Conservation (phyloP, 176 grass and related monocot species). For the Elymus sibiricus region DNA sequence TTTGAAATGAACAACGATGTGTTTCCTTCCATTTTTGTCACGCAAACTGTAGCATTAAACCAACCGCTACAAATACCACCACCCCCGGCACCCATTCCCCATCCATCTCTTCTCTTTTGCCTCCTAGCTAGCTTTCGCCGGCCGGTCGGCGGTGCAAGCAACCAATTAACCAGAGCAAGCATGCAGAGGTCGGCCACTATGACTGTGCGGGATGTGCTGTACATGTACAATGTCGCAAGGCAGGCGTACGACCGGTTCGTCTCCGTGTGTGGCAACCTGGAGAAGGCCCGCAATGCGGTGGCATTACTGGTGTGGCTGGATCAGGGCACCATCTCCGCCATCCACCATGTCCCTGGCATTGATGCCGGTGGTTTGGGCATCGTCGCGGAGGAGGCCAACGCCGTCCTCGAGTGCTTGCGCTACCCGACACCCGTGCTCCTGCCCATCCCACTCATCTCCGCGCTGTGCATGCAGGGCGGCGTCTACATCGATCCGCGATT, state of each 20-base stretch:
- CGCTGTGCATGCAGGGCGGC: too few species aligned
- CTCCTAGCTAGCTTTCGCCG: neutral
- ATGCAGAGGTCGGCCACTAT: neutral
- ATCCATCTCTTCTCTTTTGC: neutral
- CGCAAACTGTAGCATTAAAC: neutral
- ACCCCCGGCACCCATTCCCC: neutral
- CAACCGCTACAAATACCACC: neutral
- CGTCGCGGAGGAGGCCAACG: constrained; percentile 29
- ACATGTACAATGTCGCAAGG: too few species aligned
- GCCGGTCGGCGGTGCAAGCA: too few species aligned
- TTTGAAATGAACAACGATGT: too few species aligned
- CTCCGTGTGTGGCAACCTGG: neutral
- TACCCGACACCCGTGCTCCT: too few species aligned
- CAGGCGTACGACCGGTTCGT: constrained; percentile 51
- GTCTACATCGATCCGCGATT: too few species aligned
- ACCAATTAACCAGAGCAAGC: too few species aligned
- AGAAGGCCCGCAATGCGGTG: constrained; percentile 44
- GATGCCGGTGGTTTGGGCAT: neutral
- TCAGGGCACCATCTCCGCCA: constrained; percentile 10
- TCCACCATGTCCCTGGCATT: neutral
- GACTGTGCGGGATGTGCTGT: constrained; percentile 40
- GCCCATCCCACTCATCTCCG: too few species aligned
- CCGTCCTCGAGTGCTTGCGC: constrained; percentile 41
- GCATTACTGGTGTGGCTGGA: constrained; percentile 58
- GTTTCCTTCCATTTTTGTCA: too few species aligned